Evolutionary conservation across 2,329 filamentous ascomycete genomes (phyloP).

Genomic region (Talaromyces sp.): DNA sequence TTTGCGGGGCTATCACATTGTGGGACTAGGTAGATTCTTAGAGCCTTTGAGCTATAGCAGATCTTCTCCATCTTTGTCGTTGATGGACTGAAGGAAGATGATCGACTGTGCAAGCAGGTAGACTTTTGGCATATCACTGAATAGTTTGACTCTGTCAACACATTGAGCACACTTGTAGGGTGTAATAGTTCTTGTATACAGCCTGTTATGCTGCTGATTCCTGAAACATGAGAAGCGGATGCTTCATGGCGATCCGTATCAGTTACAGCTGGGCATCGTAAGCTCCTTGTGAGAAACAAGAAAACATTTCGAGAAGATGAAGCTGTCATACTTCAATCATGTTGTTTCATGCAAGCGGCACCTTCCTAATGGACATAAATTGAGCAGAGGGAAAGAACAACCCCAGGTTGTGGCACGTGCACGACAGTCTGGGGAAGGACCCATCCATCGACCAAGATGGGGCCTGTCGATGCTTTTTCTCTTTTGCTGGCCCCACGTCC

Average conservation of each 20-base stretch:
- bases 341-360: not conserved
- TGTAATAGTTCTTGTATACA: not conserved
- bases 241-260: not conserved
- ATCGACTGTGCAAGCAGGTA: not conserved
- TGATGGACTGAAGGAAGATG: not conserved
- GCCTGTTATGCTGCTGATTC: not conserved
- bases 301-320: not conserved
- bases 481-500: slow-evolving; percentile 1
- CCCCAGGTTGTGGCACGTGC: slow-evolving; percentile 9
- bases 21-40: not conserved
- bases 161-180: not conserved
- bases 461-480: not conserved
- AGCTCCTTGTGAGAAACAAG: not conserved
- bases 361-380: not conserved
- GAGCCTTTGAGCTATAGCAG: not conserved
- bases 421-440: slow-evolving; percentile 4
- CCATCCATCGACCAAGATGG: not conserved
- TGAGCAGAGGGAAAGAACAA: not conserved
- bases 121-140: not conserved
- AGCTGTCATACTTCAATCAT: not conserved
- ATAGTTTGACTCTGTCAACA: not conserved
- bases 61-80: not conserved
- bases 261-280: not conserved
- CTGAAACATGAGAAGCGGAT: not conserved
- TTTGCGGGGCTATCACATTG: slow-evolving; percentile 1